Evolutionary conservation across 306 rosid species (phyloP).

Genomic region (Potentilla sterilis): DNA sequence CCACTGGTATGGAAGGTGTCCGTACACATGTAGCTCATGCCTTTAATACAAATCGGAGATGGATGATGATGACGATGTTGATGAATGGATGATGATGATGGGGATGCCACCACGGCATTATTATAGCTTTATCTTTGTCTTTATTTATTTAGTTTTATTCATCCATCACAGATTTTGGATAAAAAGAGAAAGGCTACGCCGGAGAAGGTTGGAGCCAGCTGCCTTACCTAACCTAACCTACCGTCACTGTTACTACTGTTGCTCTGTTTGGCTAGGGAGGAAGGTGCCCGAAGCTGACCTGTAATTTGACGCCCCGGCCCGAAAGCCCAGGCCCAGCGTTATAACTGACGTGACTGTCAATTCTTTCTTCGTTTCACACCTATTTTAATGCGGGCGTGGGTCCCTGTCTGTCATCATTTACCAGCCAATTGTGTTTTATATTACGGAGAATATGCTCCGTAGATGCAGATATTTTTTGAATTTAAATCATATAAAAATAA

Average conservation of each 20-base stretch:
- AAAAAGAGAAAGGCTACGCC: neutral
- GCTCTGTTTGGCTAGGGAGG: too few relatives aligned
- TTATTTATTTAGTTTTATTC: neutral
- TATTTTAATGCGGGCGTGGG: neutral
- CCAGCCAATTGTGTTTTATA: neutral
- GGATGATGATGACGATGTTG: neutral
- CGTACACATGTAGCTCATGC: neutral
- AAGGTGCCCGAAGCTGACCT: neutral
- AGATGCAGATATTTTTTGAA: neutral
- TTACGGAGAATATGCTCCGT: neutral
- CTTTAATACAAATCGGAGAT: neutral
- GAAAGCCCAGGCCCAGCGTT: neutral
- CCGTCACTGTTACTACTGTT: too few relatives aligned
- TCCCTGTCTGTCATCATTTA: neutral
- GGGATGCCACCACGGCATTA: slow-evolving; percentile 5
- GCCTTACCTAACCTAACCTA: neutral
- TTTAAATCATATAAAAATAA: too few relatives aligned
- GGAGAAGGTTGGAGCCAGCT: neutral
- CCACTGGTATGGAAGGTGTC: neutral
- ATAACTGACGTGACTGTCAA: neutral
- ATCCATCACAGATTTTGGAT: neutral
- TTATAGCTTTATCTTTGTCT: neutral
- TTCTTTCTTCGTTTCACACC: neutral
- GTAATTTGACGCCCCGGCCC: neutral
- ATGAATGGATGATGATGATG: neutral